Evolutionary conservation across 768 basidiomycete genomes (phyloP), one percentile per base, ranked within the genome.

Genomic region (Tylopilus sp.): DNA sequence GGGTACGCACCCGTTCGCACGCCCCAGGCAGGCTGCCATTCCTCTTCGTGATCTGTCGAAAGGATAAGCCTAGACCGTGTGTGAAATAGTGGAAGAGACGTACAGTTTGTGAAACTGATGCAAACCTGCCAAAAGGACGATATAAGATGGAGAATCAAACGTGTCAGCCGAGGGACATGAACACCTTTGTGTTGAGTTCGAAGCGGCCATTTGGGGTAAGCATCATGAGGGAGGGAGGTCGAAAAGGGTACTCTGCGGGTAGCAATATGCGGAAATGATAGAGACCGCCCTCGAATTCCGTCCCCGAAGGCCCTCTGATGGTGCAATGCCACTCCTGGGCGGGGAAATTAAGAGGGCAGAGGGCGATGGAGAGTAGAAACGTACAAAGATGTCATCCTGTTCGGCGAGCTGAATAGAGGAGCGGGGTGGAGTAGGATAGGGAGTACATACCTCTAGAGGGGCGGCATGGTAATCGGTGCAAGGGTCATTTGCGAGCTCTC

Each of bases 21-120:
- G 49, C 95, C 95, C 95, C 95, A 98, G 22, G 93, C 92, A 33
- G 95, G 95, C 69, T 98, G 94, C 95, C 95, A 98, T 28, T 91
- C 77, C 59, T 98, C 95, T 69, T 94, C 91, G 58, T 98, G 94
- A 75, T 95, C 88, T 91, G 60, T 38, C 18, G 8, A 41, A 58
- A 55, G 43, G 53, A 40, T 65, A 47, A 69, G 59, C 52, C 67
- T 69, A 71, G 67, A 56, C 61, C 53, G 31, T 30, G 44, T 51
- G 55, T 55, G 52, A 57, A 59, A 53, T 50, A n/a, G 50, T 15
- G 53, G 45, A 50, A 43, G 43, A 38, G 30, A 75, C 86, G 48
- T 61, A 93, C 90, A 94, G 58, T 78, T 93, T 40, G 90, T 94
- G 68, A 93, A 94, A 66, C 90, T 93, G 62, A 94, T 92, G 68